Conservation (phyloP, 345 rosid species). For the Citrus inodora region DNA sequence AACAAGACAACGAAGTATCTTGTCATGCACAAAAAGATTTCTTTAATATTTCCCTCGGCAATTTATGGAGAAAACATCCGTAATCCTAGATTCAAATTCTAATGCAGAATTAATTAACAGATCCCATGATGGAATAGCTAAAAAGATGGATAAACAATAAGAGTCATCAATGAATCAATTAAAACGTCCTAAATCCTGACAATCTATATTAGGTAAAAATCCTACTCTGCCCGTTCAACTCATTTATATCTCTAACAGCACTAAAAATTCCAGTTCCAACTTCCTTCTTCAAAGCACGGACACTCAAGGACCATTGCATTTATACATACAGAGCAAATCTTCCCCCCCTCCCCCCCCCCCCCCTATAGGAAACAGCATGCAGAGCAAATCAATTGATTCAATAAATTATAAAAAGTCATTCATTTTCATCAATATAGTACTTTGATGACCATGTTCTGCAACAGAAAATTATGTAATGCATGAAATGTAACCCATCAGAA, state of each 20-base stretch:
- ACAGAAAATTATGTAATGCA: neutral
- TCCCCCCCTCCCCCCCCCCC: too few relatives aligned
- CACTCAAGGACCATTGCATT: neutral
- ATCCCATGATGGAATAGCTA: neutral
- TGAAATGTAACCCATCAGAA: neutral
- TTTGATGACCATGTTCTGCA: neutral
- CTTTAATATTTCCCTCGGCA: neutral
- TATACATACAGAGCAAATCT: neutral
- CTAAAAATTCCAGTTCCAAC: neutral
- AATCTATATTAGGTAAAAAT: neutral
- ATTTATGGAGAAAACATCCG: neutral
- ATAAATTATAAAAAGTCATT: neutral
- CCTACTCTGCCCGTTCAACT: neutral
- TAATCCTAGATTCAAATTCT: neutral
- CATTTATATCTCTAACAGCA: neutral
- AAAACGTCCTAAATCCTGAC: neutral
- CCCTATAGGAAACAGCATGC: neutral
- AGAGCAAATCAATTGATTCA: neutral
- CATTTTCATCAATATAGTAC: neutral
- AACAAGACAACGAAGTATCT: neutral
- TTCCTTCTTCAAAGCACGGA: neutral
- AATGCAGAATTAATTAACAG: neutral
- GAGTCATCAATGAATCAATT: neutral
- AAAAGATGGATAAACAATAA: neutral
- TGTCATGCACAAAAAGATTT: neutral